Evolutionary conservation across 1,284 basidiomycete species (phyloP).

Genomic region (Fomitopsis pinicola): DNA sequence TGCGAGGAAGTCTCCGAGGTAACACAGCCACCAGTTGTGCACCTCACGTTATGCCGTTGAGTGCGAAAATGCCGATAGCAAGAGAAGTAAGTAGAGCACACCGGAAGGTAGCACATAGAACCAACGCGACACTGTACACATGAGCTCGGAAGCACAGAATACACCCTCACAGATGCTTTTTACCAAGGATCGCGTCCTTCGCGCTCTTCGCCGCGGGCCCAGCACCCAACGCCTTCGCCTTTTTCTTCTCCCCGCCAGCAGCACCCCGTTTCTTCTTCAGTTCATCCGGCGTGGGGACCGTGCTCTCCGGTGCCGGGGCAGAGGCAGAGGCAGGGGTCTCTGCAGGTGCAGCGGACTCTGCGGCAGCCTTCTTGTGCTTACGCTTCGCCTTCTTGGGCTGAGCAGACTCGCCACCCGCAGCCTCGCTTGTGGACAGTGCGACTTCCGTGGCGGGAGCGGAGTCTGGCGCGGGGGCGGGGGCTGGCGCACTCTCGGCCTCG

Average conservation of each 20-base stretch:
- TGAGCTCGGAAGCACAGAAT: not conserved
- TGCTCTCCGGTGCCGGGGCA: not conserved
- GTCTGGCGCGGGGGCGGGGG: not conserved
- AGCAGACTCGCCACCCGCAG: not conserved
- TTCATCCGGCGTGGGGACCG: constrained; percentile 13
- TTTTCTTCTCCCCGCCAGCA: constrained; percentile 53
- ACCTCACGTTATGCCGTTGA: too few relatives aligned
- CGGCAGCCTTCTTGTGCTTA: not conserved
- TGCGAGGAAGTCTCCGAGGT: too few relatives aligned
- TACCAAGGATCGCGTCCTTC: constrained; percentile 50
- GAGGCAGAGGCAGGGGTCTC: not conserved
- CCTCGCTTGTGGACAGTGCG: too few relatives aligned
- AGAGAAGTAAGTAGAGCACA: too few relatives aligned
- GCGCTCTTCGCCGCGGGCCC: constrained; percentile 41
- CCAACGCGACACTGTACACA: not conserved
- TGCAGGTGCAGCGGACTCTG: not conserved
- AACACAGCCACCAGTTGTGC: too few relatives aligned
- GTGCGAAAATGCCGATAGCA: too few relatives aligned
- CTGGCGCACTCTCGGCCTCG: not conserved
- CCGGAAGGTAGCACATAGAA: too few relatives aligned
- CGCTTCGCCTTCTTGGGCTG: not conserved
- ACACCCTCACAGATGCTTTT: constrained; percentile 21
- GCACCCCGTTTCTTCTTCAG: constrained; percentile 47
- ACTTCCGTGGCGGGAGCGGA: not conserved
- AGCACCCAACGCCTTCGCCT: constrained; percentile 44